These are phyloP conservation scores for Lojkania enalia DNA, from an alignment of 2,329 filamentous ascomycete species.

Conservation along the genomic window DNA sequence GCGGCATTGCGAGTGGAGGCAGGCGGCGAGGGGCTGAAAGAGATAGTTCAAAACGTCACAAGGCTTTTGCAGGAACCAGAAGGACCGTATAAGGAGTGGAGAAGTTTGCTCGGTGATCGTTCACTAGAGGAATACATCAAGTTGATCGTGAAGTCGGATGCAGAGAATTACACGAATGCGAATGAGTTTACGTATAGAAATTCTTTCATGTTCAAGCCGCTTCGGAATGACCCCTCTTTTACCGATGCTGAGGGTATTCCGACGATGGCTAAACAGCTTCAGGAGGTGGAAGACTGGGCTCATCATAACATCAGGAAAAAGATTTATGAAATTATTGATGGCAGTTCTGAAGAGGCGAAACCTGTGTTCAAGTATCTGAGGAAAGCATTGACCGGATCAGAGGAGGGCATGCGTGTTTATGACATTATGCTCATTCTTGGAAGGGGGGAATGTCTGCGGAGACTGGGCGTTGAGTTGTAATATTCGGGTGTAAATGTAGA, in stretches of 20 bases:
- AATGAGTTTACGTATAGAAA: constrained; percentile 60
- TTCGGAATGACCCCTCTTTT: constrained; percentile 18
- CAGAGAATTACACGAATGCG: constrained; percentile 61
- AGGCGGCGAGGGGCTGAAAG: constrained; percentile 47
- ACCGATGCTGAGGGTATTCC: constrained; percentile 23
- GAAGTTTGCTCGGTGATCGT: constrained; percentile 24
- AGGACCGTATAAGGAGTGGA: constrained; percentile 29
- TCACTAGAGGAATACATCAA: constrained; percentile 53
- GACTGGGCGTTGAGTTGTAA: constrained; percentile 25
- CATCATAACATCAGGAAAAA: constrained; percentile 29
- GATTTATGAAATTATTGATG: constrained; percentile 33
- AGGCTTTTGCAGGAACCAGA: constrained; percentile 34
- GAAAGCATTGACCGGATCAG: constrained; percentile 32
- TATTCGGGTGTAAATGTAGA: too few relatives aligned
- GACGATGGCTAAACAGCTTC: constrained; percentile 20
- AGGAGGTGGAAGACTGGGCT: constrained; percentile 27
- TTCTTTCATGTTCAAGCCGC: constrained; percentile 59
- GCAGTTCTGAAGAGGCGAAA: constrained; percentile 28
- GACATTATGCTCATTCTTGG: constrained; percentile 42
- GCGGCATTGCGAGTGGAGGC: constrained; percentile 53
- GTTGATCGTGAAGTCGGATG: constrained; percentile 57
- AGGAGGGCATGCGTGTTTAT: constrained; percentile 39
- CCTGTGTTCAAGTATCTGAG: constrained; percentile 41
- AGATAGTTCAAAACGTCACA: constrained; percentile 42
- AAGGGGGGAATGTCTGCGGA: constrained; percentile 32